A percentile compares a stretch with the other conserved stretches of the same genome.
Conservation (phyloP, 2,329 filamentous ascomycete genomes). For the Tothia fuscella region DNA sequence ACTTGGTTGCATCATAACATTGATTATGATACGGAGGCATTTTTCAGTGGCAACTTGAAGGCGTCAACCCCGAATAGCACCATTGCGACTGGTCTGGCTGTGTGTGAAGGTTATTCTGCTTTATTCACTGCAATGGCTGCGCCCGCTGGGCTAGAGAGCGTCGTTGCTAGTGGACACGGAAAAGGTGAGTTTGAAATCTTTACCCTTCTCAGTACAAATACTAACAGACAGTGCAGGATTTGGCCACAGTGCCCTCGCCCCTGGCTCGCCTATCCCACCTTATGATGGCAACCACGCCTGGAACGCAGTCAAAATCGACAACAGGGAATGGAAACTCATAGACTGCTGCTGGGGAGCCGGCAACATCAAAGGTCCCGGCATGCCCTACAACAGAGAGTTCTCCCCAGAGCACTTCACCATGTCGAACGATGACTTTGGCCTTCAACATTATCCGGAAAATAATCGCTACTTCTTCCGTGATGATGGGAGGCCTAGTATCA, state of each 20-base stretch:
- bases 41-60: constrained; percentile 61
- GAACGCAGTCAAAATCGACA: constrained; percentile 84
- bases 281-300: constrained; percentile 62
- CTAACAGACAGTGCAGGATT: constrained; percentile 39
- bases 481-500: constrained; percentile 50
- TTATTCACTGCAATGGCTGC: constrained; percentile 69
- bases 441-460: constrained; percentile 66
- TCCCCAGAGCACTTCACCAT: constrained; percentile 47
- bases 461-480: constrained; percentile 57
- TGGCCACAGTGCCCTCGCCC: constrained; percentile 51
- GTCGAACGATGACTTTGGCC: constrained; percentile 69
- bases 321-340: constrained; percentile 79
- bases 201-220: background rate
- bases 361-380: constrained; percentile 41
- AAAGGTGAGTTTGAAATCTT: constrained; percentile 36
- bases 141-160: constrained; percentile 65
- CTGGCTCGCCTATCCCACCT: constrained; percentile 54
- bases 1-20: constrained; percentile 95
- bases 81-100: constrained; percentile 65
- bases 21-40: constrained; percentile 66
- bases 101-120: constrained; percentile 84
- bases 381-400: constrained; percentile 57
- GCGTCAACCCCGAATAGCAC: constrained; percentile 59
- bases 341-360: constrained; percentile 93
- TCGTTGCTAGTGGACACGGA: constrained; percentile 66